A percentile compares a stretch with the other conserved stretches of the same genome.
Conservation (phyloP, 805 yeast genomes). For the Torulaspora quercuum region DNA sequence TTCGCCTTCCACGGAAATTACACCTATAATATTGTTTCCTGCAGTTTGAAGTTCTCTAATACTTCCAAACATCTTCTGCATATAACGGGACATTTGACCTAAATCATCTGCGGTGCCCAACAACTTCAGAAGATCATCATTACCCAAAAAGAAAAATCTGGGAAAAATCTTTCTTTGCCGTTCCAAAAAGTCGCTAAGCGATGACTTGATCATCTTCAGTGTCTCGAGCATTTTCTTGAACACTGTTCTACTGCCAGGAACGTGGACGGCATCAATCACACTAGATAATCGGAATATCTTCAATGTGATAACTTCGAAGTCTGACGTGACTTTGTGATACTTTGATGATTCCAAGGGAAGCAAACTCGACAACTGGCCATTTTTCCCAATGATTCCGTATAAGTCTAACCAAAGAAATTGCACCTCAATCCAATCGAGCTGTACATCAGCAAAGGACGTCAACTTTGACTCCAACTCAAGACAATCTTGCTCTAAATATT, state of each 20-base stretch:
- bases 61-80: constrained; percentile 71
- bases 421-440: constrained; percentile 75
- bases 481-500: constrained; percentile 57
- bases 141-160: constrained; percentile 82
- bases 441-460: constrained; percentile 46
- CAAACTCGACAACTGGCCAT: constrained; percentile 54
- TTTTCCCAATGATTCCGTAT: constrained; percentile 67
- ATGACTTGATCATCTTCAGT: constrained; percentile 55
- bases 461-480: constrained; percentile 53
- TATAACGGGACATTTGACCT: constrained; percentile 49
- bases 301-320: constrained; percentile 51
- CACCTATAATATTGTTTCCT: constrained; percentile 40
- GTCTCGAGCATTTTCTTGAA: constrained; percentile 54
- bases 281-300: constrained; percentile 46
- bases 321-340: constrained; percentile 60
- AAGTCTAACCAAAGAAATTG: constrained; percentile 89
- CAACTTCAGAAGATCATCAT: constrained; percentile 81
- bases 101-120: constrained; percentile 61
- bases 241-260: constrained; percentile 46
- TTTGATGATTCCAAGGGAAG: constrained; percentile 68
- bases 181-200: constrained; percentile 76
- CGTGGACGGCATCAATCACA: constrained; percentile 53
- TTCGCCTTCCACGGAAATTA: constrained; percentile 69
- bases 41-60: constrained; percentile 44
- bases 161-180: constrained; percentile 74